Evolutionary conservation across 495 filamentous ascomycete species (phyloP).

Genomic region (Aspergillus nanangensis): DNA sequence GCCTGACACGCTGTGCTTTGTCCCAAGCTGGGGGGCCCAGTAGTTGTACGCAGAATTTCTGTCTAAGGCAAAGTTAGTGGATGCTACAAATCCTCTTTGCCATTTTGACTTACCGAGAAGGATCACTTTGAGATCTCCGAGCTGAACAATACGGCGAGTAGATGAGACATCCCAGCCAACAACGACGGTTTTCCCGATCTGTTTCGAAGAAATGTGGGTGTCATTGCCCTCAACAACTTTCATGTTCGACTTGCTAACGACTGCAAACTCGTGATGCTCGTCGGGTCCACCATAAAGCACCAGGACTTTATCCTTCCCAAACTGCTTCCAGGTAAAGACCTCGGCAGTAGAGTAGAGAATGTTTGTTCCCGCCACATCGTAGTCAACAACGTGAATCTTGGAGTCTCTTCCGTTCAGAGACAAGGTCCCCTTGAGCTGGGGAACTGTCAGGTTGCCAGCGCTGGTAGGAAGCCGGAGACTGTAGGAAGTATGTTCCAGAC

Average conservation of each 20-base stretch:
- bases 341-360: conserved; percentile 75
- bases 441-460: conserved; percentile 55
- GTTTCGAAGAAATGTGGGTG: conserved; percentile 35
- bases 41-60: conserved; percentile 74
- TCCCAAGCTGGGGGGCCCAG: conserved; percentile 58
- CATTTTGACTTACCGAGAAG: conserved; percentile 37
- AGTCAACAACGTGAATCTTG: conserved; percentile 72
- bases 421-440: conserved; percentile 57
- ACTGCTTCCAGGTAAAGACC: conserved; percentile 66
- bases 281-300: conserved; percentile 66
- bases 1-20: conserved; percentile 24
- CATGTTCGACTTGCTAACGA: conserved; percentile 36
- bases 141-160: conserved; percentile 48
- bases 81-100: neutral
- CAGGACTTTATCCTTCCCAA: conserved; percentile 54
- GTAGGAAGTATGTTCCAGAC: conserved; percentile 52
- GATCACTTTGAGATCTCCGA: conserved; percentile 53
- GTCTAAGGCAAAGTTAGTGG: conserved; percentile 29
- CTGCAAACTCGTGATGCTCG: conserved; percentile 66
- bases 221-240: conserved; percentile 46
- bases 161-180: conserved; percentile 53
- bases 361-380: conserved; percentile 56
- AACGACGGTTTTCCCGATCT: conserved; percentile 40
- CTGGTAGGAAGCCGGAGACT: conserved; percentile 58
- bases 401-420: conserved; percentile 69